Evolutionary conservation across 192 early-diverging fungal genomes (phyloP).

Genomic region (Piromyces sp.): DNA sequence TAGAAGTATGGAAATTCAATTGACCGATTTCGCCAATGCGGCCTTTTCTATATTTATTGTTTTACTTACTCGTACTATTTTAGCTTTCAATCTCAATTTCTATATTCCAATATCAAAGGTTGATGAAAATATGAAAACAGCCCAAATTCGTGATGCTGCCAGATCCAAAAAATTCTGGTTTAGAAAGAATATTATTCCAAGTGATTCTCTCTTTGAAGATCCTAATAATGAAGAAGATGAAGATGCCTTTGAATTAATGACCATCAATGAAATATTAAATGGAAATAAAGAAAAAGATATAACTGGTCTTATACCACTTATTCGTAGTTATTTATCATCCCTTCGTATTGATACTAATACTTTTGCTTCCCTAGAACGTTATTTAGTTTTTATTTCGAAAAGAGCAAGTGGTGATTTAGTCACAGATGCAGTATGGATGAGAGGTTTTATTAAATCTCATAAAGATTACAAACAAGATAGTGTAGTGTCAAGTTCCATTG

Average conservation of each 20-base stretch:
- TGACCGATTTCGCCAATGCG: constrained; percentile 93
- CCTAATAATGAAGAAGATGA: background rate
- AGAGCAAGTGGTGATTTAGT: background rate
- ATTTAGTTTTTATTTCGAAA: background rate
- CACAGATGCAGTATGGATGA: background rate
- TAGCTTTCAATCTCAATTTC: constrained; percentile 78
- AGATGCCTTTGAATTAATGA: constrained; percentile 44
- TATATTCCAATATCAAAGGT: constrained; percentile 92
- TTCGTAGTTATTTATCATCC: constrained; percentile 66
- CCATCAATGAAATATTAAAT: constrained; percentile 80
- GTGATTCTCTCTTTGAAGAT: too few species aligned
- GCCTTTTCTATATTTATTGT: constrained; percentile 89
- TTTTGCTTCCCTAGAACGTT: background rate
- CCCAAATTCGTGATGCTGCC: constrained; percentile 69
- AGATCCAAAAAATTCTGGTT: constrained; percentile 74
- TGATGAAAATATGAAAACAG: constrained; percentile 83
- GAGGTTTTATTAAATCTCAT: background rate
- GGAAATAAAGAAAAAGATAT: constrained; percentile 40
- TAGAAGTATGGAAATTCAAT: constrained; percentile 86
- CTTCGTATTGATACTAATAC: constrained; percentile 47
- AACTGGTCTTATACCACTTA: constrained; percentile 62
- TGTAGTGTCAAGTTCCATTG: background rate
- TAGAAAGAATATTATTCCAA: constrained; percentile 53
- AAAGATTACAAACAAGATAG: background rate
- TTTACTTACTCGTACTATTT: constrained; percentile 68